A percentile compares a stretch with the other conserved stretches of the same genome.
phyloP scores from a whole-genome alignment of 192 early-diverging fungal species.

The Phlyctochytrium planicorne region DNA sequence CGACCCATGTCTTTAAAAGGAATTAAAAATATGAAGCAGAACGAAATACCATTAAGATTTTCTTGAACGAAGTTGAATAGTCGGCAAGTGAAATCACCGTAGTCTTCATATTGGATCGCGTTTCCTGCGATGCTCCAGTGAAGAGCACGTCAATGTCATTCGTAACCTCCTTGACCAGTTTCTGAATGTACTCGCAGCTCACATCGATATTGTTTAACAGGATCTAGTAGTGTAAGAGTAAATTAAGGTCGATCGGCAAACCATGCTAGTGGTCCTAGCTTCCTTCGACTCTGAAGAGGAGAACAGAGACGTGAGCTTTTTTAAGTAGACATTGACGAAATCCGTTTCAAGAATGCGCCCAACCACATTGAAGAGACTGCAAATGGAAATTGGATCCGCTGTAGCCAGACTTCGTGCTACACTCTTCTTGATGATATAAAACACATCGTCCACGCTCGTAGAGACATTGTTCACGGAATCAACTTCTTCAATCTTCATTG shows the following conservation, averaged over 20 bases:
- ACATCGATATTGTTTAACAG: constrained; percentile 88
- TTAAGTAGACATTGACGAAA: constrained; percentile 65
- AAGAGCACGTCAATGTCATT: constrained; percentile 53
- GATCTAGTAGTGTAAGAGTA: constrained; percentile 41
- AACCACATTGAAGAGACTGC: constrained; percentile 67
- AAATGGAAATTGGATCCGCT: constrained; percentile 64
- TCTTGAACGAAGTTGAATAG: constrained; percentile 62
- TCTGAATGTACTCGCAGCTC: constrained; percentile 74
- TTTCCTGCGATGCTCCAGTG: constrained; percentile 40
- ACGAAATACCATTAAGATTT: constrained; percentile 61
- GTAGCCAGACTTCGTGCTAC: constrained; percentile 73
- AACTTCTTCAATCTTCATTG: constrained; percentile 62
- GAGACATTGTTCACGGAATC: constrained; percentile 34
- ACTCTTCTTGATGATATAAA: constrained; percentile 83
- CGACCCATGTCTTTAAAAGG: constrained; percentile 61
- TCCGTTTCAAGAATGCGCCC: constrained; percentile 67
- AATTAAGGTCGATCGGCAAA: constrained; percentile 22
- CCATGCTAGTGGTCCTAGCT: constrained; percentile 64
- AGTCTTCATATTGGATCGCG: constrained; percentile 53
- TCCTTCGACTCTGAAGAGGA: constrained; percentile 53
- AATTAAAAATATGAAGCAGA: background rate
- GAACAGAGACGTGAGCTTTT: constrained; percentile 54
- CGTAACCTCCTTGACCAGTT: constrained; percentile 67
- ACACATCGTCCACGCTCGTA: constrained; percentile 86
- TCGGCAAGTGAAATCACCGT: constrained; percentile 58